Percentiles rank a stretch among this genome's conserved stretches.
These are phyloP conservation scores for Juncus effusus DNA, from an alignment of 176 grass and related monocot genomes.

Conservation along the genomic window DNA sequence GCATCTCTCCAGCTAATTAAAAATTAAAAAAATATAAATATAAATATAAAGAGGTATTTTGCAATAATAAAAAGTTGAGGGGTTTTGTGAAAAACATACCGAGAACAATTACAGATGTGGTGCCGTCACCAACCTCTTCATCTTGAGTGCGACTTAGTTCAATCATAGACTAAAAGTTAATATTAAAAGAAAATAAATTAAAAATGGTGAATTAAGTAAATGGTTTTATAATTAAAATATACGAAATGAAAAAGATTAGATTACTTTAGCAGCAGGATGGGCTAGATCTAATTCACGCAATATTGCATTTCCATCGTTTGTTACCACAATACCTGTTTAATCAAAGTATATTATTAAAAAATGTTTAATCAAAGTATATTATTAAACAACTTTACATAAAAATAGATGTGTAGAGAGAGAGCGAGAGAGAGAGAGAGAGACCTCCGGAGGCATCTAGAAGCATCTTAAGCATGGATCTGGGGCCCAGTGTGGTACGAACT, in stretches of 20 bases:
- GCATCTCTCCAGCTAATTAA: constrained; percentile 93
- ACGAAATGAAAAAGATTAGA: neutral
- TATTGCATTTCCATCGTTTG: constrained; percentile 98
- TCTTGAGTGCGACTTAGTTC: constrained; percentile 97
- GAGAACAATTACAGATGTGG: constrained; percentile 98
- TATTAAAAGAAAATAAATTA: constrained; percentile 1
- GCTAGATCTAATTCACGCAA: constrained; percentile 91
- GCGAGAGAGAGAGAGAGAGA: constrained; percentile 8
- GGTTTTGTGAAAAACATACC: constrained; percentile 34
- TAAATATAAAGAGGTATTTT: too few species aligned
- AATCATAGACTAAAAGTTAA: constrained; percentile 76
- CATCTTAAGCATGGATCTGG: constrained; percentile 99
- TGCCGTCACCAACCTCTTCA: constrained; percentile 99
- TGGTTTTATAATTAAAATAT: neutral
- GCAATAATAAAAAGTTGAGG: too few species aligned
- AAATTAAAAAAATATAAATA: neutral
- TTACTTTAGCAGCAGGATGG: constrained; percentile 95
- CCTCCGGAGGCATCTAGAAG: constrained; percentile 90
- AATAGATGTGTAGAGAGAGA: too few species aligned
- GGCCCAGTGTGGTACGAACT: constrained; percentile 87
- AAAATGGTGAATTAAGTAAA: neutral
- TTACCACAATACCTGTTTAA: constrained; percentile 80
- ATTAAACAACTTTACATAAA: neutral
- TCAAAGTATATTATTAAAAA: neutral
- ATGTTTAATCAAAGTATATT: neutral